phyloP scores from a whole-genome alignment of 108 stramenopile species.

The Cyclotella atomus region DNA sequence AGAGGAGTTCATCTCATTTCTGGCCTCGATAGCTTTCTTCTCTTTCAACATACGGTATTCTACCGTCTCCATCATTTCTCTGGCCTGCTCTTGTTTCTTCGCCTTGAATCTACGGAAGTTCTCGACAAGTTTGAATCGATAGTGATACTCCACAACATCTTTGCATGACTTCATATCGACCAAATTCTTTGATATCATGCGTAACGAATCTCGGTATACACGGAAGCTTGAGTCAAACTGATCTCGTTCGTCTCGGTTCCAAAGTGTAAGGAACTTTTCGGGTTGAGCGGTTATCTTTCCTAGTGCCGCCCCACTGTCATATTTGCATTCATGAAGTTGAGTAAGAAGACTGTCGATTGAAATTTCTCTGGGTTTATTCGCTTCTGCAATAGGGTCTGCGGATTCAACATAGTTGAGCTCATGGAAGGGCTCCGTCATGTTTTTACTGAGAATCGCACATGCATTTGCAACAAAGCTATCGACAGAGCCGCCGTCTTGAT shows the following conservation, averaged over 20 bases:
- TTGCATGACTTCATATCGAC: slow-evolving; percentile 55
- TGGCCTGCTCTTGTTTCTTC: slow-evolving; percentile 80
- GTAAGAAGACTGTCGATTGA: slow-evolving; percentile 58
- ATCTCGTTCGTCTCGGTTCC: slow-evolving; percentile 70
- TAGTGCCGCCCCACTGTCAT: slow-evolving; percentile 55
- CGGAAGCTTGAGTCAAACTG: slow-evolving; percentile 74
- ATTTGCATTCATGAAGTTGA: slow-evolving; percentile 57
- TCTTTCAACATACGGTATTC: slow-evolving; percentile 63
- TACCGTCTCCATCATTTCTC: slow-evolving; percentile 77
- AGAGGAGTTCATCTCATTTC: slow-evolving; percentile 21
- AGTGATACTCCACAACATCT: slow-evolving; percentile 86
- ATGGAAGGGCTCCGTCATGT: slow-evolving; percentile 42
- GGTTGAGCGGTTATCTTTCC: slow-evolving; percentile 46
- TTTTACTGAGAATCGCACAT: slow-evolving; percentile 50
- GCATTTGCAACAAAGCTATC: slow-evolving; percentile 55
- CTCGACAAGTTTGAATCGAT: slow-evolving; percentile 89
- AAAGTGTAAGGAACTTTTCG: slow-evolving; percentile 51
- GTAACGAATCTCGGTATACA: slow-evolving; percentile 70
- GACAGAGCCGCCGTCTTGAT: slow-evolving; percentile 37
- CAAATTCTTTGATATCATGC: slow-evolving; percentile 67
- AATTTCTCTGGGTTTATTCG: slow-evolving; percentile 54
- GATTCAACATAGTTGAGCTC: slow-evolving; percentile 43
- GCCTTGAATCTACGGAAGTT: slow-evolving; percentile 82
- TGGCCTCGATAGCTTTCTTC: slow-evolving; percentile 35
- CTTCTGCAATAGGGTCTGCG: slow-evolving; percentile 34